These are phyloP conservation scores for Eimeria falciformis DNA, from an alignment of 169 alveolate species.

Conservation along the genomic window DNA sequence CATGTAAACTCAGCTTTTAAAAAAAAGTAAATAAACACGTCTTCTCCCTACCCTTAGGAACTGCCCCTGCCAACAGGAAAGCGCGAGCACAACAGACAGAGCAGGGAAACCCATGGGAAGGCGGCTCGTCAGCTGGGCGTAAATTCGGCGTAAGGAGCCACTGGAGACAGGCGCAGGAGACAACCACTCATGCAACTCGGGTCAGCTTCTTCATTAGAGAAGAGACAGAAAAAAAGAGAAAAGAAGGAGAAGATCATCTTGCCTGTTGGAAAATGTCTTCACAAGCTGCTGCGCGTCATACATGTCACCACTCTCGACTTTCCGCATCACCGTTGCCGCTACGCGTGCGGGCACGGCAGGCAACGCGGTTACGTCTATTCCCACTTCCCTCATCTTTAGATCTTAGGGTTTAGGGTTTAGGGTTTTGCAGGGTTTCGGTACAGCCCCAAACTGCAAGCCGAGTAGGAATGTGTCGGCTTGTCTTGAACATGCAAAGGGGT, in stretches of 20 bases:
- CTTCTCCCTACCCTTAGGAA: neutral
- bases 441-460: neutral
- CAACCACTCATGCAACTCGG: too few species aligned
- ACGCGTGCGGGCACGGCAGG: neutral
- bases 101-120: neutral
- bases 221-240: constrained; percentile 82
- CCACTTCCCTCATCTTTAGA: constrained; percentile 74
- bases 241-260: constrained; percentile 81
- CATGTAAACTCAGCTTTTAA: too few species aligned
- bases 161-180: too few species aligned
- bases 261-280: constrained; percentile 30
- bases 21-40: too few species aligned
- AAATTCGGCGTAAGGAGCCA: neutral
- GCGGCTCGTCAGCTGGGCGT: neutral
- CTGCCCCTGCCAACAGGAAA: neutral
- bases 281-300: constrained; percentile 25
- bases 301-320: neutral
- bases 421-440: constrained; percentile 1
- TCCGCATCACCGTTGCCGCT: neutral
- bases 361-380: neutral
- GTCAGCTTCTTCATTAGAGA: too few species aligned
- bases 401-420: constrained; percentile 21
- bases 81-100: neutral
- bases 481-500: too few species aligned
- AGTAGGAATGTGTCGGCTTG: too few species aligned